Conservation (phyloP, 2,329 filamentous ascomycete genomes). For the Penicillium sp. region DNA sequence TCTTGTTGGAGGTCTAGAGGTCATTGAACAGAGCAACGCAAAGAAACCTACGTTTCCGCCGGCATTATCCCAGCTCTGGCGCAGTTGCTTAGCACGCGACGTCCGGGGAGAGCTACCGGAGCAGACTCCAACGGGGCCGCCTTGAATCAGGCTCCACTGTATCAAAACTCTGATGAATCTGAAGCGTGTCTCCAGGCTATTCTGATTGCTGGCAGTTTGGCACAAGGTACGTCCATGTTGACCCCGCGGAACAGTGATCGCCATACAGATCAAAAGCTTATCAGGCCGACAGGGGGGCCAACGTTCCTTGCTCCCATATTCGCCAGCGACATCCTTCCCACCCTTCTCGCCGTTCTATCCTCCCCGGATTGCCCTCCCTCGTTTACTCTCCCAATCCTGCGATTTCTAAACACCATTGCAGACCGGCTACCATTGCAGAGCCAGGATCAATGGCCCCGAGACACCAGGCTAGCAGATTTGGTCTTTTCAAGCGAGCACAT, state of each 20-base stretch:
- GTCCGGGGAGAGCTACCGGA: conserved; percentile 33
- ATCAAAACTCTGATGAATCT: conserved; percentile 61
- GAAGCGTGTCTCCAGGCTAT: conserved; percentile 74
- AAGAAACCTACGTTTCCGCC: conserved; percentile 72
- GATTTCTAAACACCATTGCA: conserved; percentile 70
- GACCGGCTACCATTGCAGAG: conserved; percentile 63
- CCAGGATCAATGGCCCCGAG: conserved; percentile 52
- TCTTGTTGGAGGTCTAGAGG: too few species aligned
- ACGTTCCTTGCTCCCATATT: conserved; percentile 75
- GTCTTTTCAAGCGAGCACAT: conserved; percentile 67
- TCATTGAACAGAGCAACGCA: too few species aligned
- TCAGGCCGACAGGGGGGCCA: conserved; percentile 64
- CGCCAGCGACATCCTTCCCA: conserved; percentile 65
- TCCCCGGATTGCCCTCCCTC: conserved; percentile 64
- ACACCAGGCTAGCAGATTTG: conserved; percentile 58
- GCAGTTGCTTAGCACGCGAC: conserved; percentile 51
- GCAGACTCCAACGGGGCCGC: conserved; percentile 31
- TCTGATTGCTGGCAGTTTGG: conserved; percentile 81
- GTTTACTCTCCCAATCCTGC: conserved; percentile 72
- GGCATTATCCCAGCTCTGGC: conserved; percentile 63
- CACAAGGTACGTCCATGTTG: conserved; percentile 62
- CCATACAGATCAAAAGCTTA: conserved; percentile 19
- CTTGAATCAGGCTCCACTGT: conserved; percentile 30
- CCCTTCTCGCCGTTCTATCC: conserved; percentile 70
- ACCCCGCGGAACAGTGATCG: background rate